A percentile compares a stretch with the other conserved stretches of the same genome.
These are phyloP conservation scores for Diaporthe sp. DNA, from an alignment of 2,329 filamentous ascomycete genomes.

Conservation along the genomic window DNA sequence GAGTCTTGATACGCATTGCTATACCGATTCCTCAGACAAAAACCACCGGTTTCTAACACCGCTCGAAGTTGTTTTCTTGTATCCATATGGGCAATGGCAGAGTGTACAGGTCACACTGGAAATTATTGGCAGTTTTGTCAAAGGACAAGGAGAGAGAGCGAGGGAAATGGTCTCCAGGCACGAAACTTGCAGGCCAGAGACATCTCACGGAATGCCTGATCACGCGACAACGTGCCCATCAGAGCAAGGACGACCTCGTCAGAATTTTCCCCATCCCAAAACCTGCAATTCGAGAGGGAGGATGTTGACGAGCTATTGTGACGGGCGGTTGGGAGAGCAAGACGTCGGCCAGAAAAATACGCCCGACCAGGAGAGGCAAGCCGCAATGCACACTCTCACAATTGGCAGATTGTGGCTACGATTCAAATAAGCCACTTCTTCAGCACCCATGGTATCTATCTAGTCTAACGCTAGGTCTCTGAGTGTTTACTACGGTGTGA, in stretches of 20 bases:
- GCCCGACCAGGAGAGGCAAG: neutral
- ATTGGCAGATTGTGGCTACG: neutral
- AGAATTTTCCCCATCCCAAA: neutral
- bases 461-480: neutral
- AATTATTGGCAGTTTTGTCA: no score
- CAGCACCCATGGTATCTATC: neutral
- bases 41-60: neutral
- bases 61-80: neutral
- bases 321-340: no score
- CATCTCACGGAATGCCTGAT: neutral
- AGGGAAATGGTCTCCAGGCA: neutral
- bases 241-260: neutral
- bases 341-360: neutral
- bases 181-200: neutral
- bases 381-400: neutral
- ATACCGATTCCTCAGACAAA: neutral
- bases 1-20: neutral
- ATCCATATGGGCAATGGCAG: no score
- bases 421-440: neutral
- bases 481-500: neutral
- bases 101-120: no score
- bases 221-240: neutral
- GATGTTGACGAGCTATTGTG: neutral
- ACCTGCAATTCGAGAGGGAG: neutral
- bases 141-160: neutral